These are phyloP conservation scores for Eimeria necatrix DNA, from an alignment of 169 alveolate species.

Conservation along the genomic window DNA sequence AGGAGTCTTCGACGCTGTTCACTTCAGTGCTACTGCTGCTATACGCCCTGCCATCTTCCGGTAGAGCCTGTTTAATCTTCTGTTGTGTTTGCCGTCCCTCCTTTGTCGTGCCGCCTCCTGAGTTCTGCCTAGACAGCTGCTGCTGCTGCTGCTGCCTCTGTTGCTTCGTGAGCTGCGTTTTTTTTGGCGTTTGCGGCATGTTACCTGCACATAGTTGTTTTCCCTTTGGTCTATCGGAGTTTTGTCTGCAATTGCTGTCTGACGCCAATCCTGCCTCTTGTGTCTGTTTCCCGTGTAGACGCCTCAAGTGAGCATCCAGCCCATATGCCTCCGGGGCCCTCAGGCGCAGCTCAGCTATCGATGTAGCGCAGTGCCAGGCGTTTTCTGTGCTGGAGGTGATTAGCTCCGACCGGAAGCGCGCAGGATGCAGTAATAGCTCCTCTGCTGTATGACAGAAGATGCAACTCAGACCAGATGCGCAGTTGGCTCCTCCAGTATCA, in stretches of 20 bases:
- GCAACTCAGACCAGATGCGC: conserved; percentile 27
- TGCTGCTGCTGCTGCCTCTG: conserved; percentile 16
- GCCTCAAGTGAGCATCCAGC: conserved; percentile 16
- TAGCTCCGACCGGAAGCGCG: conserved; percentile 14
- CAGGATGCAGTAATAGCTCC: conserved; percentile 32
- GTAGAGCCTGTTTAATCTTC: not conserved
- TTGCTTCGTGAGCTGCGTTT: not conserved
- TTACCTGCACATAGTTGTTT: not conserved
- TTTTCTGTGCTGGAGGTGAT: too few relatives aligned
- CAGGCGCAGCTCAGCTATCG: conserved; percentile 9
- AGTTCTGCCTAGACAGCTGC: not conserved
- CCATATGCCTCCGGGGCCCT: conserved; percentile 6
- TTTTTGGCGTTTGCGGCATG: conserved; percentile 12
- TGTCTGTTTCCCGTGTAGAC: not conserved
- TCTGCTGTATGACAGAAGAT: conserved; percentile 19
- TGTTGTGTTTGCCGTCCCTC: not conserved
- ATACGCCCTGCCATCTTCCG: not conserved
- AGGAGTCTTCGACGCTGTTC: conserved; percentile 20
- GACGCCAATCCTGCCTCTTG: not conserved
- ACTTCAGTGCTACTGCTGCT: conserved; percentile 38
- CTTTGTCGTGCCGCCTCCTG: not conserved
- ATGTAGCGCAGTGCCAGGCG: conserved; percentile 18
- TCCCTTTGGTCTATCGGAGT: not conserved
- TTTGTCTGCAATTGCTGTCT: not conserved
- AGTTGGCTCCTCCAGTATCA: not conserved